These are phyloP conservation scores for Chlorella sp. DNA, from an alignment of 139 green algal genomes.

Conservation along the genomic window DNA sequence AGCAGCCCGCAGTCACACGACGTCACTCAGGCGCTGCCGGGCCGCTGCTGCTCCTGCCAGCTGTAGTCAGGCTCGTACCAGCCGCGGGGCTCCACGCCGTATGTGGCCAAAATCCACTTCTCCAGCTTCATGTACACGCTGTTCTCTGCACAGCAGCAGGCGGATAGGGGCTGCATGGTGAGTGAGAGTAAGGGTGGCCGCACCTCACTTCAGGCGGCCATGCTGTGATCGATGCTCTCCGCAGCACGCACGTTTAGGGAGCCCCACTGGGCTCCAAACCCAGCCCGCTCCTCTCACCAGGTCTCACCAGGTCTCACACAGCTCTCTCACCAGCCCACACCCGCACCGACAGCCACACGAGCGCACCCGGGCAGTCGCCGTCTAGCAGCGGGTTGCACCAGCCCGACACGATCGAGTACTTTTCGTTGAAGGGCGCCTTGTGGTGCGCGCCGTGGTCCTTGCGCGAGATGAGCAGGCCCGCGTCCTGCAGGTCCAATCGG, in stretches of 20 bases:
- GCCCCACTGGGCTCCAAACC: too few relatives aligned
- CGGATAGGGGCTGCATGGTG: constrained; percentile 3
- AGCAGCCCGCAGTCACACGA: too few relatives aligned
- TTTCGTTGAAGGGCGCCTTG: constrained; percentile 90
- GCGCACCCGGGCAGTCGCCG: constrained; percentile 32
- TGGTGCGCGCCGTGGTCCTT: constrained; percentile 94
- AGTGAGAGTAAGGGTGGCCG: too few relatives aligned
- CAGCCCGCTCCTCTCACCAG: too few relatives aligned
- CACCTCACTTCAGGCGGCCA: too few relatives aligned
- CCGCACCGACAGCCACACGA: neutral
- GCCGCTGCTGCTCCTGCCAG: constrained; percentile 40
- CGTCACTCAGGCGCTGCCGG: neutral
- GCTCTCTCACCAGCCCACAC: too few relatives aligned
- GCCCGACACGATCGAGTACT: constrained; percentile 98
- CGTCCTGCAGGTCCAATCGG: constrained; percentile 58
- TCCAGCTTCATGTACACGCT: constrained; percentile 69
- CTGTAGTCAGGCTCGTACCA: constrained; percentile 72
- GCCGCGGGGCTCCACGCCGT: constrained; percentile 89
- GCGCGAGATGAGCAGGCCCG: constrained; percentile 80
- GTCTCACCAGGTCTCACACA: too few relatives aligned
- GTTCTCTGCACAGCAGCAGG: neutral
- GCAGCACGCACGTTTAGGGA: too few relatives aligned
- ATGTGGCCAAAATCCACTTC: constrained; percentile 58
- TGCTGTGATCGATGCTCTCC: too few relatives aligned
- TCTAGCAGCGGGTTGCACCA: constrained; percentile 93